Conservation (phyloP, 352 stramenopile species). For the Phytophthora pluvialis region DNA sequence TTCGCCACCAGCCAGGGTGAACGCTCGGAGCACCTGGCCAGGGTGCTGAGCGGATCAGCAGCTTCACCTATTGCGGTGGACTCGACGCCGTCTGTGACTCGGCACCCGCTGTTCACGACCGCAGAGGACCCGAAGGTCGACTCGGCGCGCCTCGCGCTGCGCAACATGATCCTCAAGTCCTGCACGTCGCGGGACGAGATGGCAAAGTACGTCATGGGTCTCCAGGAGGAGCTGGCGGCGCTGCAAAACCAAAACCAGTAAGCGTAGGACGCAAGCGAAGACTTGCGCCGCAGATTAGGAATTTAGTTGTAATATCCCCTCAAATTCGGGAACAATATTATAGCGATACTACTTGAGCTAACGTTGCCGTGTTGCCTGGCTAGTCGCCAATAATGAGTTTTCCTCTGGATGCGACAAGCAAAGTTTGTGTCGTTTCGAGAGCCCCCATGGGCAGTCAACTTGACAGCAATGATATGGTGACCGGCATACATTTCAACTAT, state of each 20-base stretch:
- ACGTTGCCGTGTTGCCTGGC: neutral
- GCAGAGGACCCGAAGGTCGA: slow-evolving; percentile 38
- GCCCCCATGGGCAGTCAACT: too few relatives aligned
- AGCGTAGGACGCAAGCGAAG: slow-evolving; percentile 16
- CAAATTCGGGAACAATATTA: slow-evolving; percentile 24
- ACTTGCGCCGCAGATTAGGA: slow-evolving; percentile 19
- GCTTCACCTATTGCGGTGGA: slow-evolving; percentile 20
- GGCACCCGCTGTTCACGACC: slow-evolving; percentile 41
- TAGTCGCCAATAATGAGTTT: too few relatives aligned
- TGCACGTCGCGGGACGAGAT: slow-evolving; percentile 58
- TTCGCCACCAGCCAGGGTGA: slow-evolving; percentile 23
- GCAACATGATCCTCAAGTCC: slow-evolving; percentile 61
- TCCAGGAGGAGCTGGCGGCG: slow-evolving; percentile 59
- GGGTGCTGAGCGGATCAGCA: slow-evolving; percentile 7
- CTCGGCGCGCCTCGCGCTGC: slow-evolving; percentile 46
- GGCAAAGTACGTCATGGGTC: slow-evolving; percentile 58
- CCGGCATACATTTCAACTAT: slow-evolving; percentile 1
- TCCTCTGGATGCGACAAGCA: slow-evolving; percentile 6
- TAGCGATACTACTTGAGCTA: slow-evolving; percentile 12
- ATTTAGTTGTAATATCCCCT: slow-evolving; percentile 20
- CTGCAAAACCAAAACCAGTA: slow-evolving; percentile 45
- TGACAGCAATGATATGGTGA: neutral
- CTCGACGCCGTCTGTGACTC: slow-evolving; percentile 25
- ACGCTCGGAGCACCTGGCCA: slow-evolving; percentile 21
- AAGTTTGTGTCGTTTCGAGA: too few relatives aligned